Conservation (phyloP, 2,329 filamentous ascomycete species). For the Chalaropsis thielavioides region DNA sequence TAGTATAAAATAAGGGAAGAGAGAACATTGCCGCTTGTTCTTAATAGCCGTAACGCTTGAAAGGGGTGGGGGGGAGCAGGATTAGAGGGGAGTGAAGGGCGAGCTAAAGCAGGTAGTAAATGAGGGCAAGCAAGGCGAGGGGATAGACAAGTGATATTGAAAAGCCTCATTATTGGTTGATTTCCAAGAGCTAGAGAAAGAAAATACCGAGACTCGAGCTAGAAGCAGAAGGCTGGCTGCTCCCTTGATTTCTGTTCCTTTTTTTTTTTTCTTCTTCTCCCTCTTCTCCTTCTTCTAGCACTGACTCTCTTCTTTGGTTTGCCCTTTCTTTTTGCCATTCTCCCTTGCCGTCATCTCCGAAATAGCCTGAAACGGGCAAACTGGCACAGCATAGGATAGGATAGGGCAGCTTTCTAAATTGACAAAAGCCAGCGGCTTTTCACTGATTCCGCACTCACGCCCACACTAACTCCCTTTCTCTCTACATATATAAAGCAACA, state of each 20-base stretch:
- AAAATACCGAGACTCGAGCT: neutral
- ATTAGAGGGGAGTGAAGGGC: too few species aligned
- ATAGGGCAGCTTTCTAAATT: neutral
- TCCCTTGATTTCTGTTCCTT: neutral
- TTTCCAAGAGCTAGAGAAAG: neutral
- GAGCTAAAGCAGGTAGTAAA: neutral
- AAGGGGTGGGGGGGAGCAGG: too few species aligned
- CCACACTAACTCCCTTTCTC: too few species aligned
- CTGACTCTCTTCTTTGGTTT: too few species aligned
- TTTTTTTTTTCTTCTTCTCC: neutral
- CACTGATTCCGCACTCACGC: slow-evolving; percentile 4
- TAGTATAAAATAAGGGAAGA: neutral
- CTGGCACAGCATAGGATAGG: too few species aligned
- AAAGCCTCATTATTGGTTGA: neutral
- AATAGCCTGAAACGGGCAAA: neutral
- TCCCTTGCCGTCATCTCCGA: neutral
- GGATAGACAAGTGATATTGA: neutral
- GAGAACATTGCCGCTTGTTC: neutral
- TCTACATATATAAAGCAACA: neutral
- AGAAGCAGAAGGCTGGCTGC: neutral
- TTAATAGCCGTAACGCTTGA: neutral
- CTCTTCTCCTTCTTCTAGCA: neutral
- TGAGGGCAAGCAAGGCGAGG: neutral
- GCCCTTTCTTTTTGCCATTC: neutral
- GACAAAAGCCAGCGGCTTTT: neutral